Percentiles rank a stretch among this genome's conserved stretches.
phyloP scores from a whole-genome alignment of 2,329 filamentous ascomycete species.

The Colletotrichum tropicicola region DNA sequence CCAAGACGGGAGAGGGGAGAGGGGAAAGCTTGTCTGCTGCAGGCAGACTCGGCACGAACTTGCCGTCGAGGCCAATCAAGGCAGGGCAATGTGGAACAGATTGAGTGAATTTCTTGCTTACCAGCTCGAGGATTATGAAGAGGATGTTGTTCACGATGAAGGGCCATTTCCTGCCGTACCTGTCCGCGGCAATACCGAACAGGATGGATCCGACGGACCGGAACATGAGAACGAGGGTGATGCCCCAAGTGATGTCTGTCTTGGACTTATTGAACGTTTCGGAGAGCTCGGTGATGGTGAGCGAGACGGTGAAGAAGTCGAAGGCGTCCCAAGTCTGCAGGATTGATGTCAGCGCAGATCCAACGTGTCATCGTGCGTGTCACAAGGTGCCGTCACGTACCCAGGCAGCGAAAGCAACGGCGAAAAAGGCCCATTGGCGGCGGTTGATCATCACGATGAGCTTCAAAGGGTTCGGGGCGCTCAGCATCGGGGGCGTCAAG shows the following conservation, averaged over 20 bases:
- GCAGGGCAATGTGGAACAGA: neutral
- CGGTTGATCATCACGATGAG: constrained; percentile 57
- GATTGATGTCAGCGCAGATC: neutral
- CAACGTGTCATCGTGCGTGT: neutral
- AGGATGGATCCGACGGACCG: constrained; percentile 62
- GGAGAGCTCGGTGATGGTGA: constrained; percentile 64
- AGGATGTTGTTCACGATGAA: constrained; percentile 80
- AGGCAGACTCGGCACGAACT: constrained; percentile 8
- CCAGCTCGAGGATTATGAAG: constrained; percentile 76
- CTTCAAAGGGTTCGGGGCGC: constrained; percentile 61
- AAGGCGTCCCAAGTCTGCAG: constrained; percentile 70
- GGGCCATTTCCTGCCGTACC: constrained; percentile 73
- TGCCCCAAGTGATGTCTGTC: constrained; percentile 71
- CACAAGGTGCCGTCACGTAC: constrained; percentile 41
- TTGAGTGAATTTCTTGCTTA: constrained; percentile 42
- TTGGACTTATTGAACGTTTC: constrained; percentile 61
- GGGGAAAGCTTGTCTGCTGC: constrained; percentile 27
- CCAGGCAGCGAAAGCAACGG: constrained; percentile 65
- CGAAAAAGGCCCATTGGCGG: constrained; percentile 65
- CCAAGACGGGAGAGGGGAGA: constrained; percentile 22
- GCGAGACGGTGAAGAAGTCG: constrained; percentile 72
- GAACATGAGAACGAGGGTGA: constrained; percentile 70
- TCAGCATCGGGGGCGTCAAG: constrained; percentile 65
- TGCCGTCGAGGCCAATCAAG: constrained; percentile 1
- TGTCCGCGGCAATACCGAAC: constrained; percentile 64